Percentiles rank a stretch among this genome's conserved stretches.
Conservation (phyloP, 768 basidiomycete species). For the Russula compacta region DNA sequence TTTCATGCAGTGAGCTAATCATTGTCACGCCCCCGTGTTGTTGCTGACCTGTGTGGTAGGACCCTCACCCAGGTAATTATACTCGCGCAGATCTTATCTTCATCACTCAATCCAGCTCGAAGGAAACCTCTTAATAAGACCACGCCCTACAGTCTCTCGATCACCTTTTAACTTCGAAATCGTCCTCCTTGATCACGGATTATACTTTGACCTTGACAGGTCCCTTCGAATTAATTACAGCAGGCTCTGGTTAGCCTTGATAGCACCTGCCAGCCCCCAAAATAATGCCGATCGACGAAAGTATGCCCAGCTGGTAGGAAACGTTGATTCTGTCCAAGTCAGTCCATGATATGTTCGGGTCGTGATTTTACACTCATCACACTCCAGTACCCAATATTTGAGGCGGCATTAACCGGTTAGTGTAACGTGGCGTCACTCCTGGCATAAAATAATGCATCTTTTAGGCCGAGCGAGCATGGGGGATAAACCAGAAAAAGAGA, state of each 20-base stretch:
- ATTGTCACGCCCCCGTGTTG: background rate
- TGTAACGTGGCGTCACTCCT: background rate
- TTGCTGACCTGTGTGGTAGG: slow-evolving; percentile 35
- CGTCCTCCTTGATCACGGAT: slow-evolving; percentile 86
- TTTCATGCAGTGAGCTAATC: slow-evolving; percentile 59
- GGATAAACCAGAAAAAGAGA: slow-evolving; percentile 37
- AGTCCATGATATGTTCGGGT: slow-evolving; percentile 2
- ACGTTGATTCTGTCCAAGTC: slow-evolving; percentile 83
- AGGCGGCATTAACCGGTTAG: slow-evolving; percentile 83
- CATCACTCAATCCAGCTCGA: slow-evolving; percentile 4
- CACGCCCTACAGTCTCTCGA: slow-evolving; percentile 46
- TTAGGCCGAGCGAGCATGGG: slow-evolving; percentile 60
- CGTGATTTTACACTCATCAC: background rate
- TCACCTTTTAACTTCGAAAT: slow-evolving; percentile 96
- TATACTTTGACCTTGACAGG: slow-evolving; percentile 85
- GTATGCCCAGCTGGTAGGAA: slow-evolving; percentile 87
- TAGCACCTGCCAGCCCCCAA: slow-evolving; percentile 57
- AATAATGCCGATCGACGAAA: slow-evolving; percentile 63
- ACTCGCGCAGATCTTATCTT: background rate
- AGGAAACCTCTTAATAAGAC: slow-evolving; percentile 89
- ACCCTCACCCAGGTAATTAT: slow-evolving; percentile 71
- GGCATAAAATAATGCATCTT: slow-evolving; percentile 1
- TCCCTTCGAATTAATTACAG: slow-evolving; percentile 75
- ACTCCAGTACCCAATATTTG: slow-evolving; percentile 81
- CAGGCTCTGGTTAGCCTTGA: slow-evolving; percentile 86